Evolutionary conservation across 2,329 filamentous ascomycete species (phyloP).

Genomic region (Fusarium musae): DNA sequence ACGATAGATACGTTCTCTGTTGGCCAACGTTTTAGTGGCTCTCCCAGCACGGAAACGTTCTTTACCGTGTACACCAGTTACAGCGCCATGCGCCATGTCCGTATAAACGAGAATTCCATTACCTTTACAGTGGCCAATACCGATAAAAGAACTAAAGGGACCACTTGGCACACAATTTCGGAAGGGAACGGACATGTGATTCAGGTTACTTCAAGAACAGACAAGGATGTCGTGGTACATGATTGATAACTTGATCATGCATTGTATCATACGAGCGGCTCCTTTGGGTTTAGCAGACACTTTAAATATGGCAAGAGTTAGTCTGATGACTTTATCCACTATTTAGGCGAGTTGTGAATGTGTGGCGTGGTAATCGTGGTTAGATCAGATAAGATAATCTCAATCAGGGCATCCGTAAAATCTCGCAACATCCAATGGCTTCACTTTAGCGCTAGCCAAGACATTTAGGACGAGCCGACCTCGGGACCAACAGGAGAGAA

Average conservation of each 20-base stretch:
- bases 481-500: not conserved
- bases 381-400: constrained; percentile 6
- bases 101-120: no score
- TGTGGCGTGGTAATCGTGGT: not conserved
- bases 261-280: not conserved
- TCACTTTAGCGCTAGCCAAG: not conserved
- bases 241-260: not conserved
- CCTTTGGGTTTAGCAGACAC: no score
- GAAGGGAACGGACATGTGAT: no score
- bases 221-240: not conserved
- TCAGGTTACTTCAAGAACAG: not conserved
- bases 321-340: not conserved
- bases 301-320: not conserved
- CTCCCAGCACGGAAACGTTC: constrained; percentile 31
- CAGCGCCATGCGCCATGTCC: no score
- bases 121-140: no score
- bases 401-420: not conserved
- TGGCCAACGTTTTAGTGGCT: constrained; percentile 24
- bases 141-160: no score
- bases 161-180: no score
- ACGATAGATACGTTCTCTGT: constrained; percentile 32
- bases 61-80: no score
- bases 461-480: not conserved
- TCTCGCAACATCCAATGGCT: not conserved
- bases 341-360: not conserved